phyloP scores from a whole-genome alignment of 345 rosid species.

The Acer campestre region DNA sequence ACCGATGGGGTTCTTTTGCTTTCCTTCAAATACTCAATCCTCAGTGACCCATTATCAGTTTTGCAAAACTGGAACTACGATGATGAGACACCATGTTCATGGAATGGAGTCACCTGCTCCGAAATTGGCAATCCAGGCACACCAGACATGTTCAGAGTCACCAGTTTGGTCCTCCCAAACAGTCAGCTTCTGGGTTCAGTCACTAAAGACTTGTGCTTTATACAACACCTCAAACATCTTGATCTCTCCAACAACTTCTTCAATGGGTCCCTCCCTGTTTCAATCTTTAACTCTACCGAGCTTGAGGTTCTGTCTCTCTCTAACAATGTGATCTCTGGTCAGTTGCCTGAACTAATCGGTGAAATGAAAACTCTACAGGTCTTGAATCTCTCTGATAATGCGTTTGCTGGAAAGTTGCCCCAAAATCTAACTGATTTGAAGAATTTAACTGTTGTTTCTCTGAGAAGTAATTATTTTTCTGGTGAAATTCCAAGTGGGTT shows the following conservation, averaged over 20 bases:
- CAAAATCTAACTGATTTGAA: conserved; percentile 42
- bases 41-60: conserved; percentile 64
- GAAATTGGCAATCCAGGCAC: conserved; percentile 42
- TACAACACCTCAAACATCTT: conserved; percentile 52
- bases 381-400: conserved; percentile 79
- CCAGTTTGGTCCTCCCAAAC: conserved; percentile 54
- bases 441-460: conserved; percentile 66
- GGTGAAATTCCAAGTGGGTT: conserved; percentile 64
- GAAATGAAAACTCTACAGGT: conserved; percentile 46
- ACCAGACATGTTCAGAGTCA: conserved; percentile 61
- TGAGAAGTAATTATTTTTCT: conserved; percentile 61
- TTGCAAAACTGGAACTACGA: conserved; percentile 64
- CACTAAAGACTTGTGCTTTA: conserved; percentile 45
- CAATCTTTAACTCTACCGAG: conserved; percentile 56
- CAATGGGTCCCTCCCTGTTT: conserved; percentile 61
- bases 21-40: conserved; percentile 69
- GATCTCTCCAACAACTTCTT: conserved; percentile 73
- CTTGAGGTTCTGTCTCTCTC: conserved; percentile 55
- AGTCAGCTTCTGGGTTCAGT: conserved; percentile 68
- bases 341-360: conserved; percentile 49
- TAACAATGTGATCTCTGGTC: conserved; percentile 65
- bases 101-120: conserved; percentile 71
- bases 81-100: conserved; percentile 65
- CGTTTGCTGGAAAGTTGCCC: conserved; percentile 68
- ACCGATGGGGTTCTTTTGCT: conserved; percentile 62